Evolutionary conservation across 2,329 filamentous ascomycete genomes (phyloP), one percentile per base, ranked within the genome.

Genomic region (Dactylellina drechsleri): DNA sequence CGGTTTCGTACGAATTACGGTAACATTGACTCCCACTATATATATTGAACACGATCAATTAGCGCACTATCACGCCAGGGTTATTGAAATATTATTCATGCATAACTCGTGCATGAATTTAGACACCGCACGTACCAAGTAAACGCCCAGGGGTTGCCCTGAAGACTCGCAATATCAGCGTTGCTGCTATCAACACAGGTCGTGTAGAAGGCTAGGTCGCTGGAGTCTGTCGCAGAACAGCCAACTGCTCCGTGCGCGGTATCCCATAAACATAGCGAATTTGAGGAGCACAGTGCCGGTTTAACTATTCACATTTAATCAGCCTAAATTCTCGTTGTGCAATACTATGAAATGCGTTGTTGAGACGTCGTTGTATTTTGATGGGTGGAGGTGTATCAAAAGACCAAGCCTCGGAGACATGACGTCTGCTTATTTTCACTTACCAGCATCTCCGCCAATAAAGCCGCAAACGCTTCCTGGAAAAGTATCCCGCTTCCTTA

Each of bases 391-490:
- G 31, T 36, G 31, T 10, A 36, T 5, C 31, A 36, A 36, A 10
- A 36, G 31, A 36, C 23, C 23, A 23, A 23, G 23, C 23, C 23
- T 23, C 31, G 31, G 2, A 7, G 31, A 36, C 31, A 36, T 36
- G 31, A 36, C 31, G 31, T 36, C 31, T 36, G 6, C 6, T 36
- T 36, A 7, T 36, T 36, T 36, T 36, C 31, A 65, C 71, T 47
- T 75, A 75, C 71, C 71, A 50, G 68, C 71, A 36, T 65, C 45
- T 10, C 71, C 71, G 10, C 71, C 71, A 49, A 75, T 65, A 15
- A 75, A 75, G 4, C 71, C 71, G 41, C 71, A 75, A 7, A 75
- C 71, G 31, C 59, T 75, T n/a, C 66, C 58, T 1, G 71, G 71
- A 41, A 68, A 75, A 7, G 68, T 64, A 13, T 53, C 64, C 43